Conservation (phyloP, 495 filamentous ascomycete genomes). For the Parathielavia appendiculata region DNA sequence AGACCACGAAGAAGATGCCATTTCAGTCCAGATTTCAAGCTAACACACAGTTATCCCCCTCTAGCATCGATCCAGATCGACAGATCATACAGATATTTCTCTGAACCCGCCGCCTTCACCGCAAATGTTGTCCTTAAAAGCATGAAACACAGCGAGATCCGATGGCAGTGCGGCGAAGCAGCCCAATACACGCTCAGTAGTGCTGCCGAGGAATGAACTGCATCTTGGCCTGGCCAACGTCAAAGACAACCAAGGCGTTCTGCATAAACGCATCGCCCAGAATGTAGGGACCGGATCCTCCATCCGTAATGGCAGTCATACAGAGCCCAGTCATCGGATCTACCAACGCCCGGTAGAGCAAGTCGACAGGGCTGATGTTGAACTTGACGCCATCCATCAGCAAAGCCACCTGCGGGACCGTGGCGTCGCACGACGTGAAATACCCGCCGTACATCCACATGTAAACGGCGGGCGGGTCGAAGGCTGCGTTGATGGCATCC, state of each 20-base stretch:
- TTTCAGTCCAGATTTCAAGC: not conserved
- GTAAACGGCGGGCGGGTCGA: slow-evolving; percentile 51
- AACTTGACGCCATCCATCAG: slow-evolving; percentile 47
- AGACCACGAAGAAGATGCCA: not conserved
- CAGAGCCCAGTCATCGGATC: slow-evolving; percentile 43
- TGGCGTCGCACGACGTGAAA: slow-evolving; percentile 52
- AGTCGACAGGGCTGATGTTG: slow-evolving; percentile 50
- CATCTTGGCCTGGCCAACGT: slow-evolving; percentile 54
- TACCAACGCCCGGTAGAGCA: slow-evolving; percentile 42
- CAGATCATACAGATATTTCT: not conserved
- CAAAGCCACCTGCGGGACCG: slow-evolving; percentile 49
- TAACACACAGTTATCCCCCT: not conserved
- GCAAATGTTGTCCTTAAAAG: not conserved
- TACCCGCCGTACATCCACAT: slow-evolving; percentile 43
- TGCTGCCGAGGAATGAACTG: slow-evolving; percentile 37
- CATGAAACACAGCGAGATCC: not conserved
- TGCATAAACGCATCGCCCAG: slow-evolving; percentile 61
- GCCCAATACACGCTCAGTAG: slow-evolving; percentile 19
- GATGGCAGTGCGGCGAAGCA: not conserved
- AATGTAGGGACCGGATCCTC: slow-evolving; percentile 46
- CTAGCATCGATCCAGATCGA: not conserved
- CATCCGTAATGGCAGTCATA: slow-evolving; percentile 43
- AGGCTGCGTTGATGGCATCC: slow-evolving; percentile 46
- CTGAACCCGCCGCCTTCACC: not conserved
- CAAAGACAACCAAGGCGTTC: slow-evolving; percentile 58